Base-by-base conservation (phyloP, 2,329 filamentous ascomycete genomes). In the Chaetomium globosum region DNA sequence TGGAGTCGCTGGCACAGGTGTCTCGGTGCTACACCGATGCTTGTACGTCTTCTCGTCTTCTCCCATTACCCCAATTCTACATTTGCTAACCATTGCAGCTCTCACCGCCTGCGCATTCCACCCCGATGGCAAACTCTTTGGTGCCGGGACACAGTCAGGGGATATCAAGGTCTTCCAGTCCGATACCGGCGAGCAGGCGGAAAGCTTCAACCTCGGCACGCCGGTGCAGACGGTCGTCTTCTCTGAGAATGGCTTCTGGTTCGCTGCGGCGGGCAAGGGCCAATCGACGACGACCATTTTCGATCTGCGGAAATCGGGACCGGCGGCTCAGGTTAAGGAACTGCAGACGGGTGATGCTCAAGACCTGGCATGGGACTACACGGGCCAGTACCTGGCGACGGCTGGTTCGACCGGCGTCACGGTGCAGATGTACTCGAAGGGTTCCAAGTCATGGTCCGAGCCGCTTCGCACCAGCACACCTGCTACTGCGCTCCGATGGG, bases 191-290 rank as follows among this genome's bases (percentile, higher is more conserved):
- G 85, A 89, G 66, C 84, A 87, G 70, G 91, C 92, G 31, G 92
- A 92, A 31, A 87, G 86, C 63, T 97, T 96, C 77, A 80, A 79
- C 23, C 79, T 89, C 1, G 86, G 84, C 8, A 87, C 87, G 0
- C 87, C 93, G 0, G 84, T 97, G 3, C 87, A 91, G 72, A 86
- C 87, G 12, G 80, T 99, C 49, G 83, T 85, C 65, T 99, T 99
- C 79, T 97, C 93, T 0, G 95, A 99, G 77, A 99, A 99, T 72
- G 95, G 95, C 28, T 97, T 91, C 73, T 98, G 93, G 92, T 88
- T 99, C 69, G 94, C 94, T 1, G 90, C 92, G 5, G 89, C 89
- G 8, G 87, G 89, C 65, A 88, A 92, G 76, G 88, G 87, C 33
- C 91, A 93, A 69, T 90, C 87, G 26, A 89, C 83, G 28, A 89